Evolutionary conservation across 345 rosid species (phyloP), one percentile per base, ranked within the genome.

Genomic region (Acer negundo): DNA sequence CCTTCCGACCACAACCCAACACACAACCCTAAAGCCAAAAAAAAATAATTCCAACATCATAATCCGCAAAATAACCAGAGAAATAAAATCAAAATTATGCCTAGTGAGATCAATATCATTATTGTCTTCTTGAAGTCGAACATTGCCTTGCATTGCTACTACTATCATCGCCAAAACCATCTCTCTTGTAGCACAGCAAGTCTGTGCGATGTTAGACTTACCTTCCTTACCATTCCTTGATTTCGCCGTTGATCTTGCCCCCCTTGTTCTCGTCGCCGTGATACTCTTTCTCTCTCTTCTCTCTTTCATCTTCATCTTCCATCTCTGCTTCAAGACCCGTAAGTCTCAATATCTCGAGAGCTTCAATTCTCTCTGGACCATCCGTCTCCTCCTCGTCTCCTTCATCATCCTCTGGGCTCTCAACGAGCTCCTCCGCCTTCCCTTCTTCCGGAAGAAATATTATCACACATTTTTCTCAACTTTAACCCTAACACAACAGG

Each of bases 281-380:
- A 87, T 87, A 67, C 74, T 92, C 63, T 56, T 85, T 70, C 85
- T 88, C 46, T 90, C 90, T 22, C 49, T 77, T 62, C 75, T 90
- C 66, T 88, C 90, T 44, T 74, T 88, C 42, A 44, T 63, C 68
- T 86, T 73, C 76, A 85, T 92, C 67, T 75, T 92, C 79, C 84
- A 76, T 72, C 86, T 90, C 76, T 78, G 74, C 42, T 62, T 87
- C 72, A 87, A 80, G 70, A 84, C 97, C 17, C 85, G 78, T 3
- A 28, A 72, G 70, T 82, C 87, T 40, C 82, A 62, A 23, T 83
- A 83, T 67, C 77, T 92, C 19, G 82, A 82, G 40, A 77, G 72
- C 19, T 90, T 92, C 79, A 88, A 89, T 75, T 78, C 94, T 53
- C 92, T 90, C 19, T 92, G 92, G 94, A 78, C 85, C 67, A 88